Conservation (phyloP, 2,329 filamentous ascomycete genomes). For the Paecilomyces formosus region DNA sequence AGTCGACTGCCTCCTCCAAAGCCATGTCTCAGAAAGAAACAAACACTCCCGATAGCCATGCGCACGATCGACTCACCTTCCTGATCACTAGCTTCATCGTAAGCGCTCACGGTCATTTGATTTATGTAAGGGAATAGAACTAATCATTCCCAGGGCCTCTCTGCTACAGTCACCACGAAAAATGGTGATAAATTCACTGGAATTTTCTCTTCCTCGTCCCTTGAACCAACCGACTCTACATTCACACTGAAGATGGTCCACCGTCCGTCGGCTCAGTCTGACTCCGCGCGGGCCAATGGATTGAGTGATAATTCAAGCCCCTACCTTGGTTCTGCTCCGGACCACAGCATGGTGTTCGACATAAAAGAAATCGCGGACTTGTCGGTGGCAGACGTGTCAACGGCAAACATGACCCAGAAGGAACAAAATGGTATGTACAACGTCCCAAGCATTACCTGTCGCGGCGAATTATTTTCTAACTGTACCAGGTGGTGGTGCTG, state of each 20-base stretch:
- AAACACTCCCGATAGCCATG: slow-evolving; percentile 49
- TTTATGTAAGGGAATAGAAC: slow-evolving; percentile 5
- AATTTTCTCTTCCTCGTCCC: slow-evolving; percentile 50
- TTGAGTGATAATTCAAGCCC: slow-evolving; percentile 29
- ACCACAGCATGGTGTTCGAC: slow-evolving; percentile 53
- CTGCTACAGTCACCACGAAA: slow-evolving; percentile 49
- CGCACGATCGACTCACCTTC: slow-evolving; percentile 54
- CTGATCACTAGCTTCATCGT: slow-evolving; percentile 54
- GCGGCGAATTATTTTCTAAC: background rate
- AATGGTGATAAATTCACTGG: slow-evolving; percentile 56
- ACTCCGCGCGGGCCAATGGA: slow-evolving; percentile 33
- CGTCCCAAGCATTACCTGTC: background rate
- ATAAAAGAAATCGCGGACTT: slow-evolving; percentile 54
- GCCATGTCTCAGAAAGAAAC: slow-evolving; percentile 39
- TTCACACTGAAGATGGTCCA: slow-evolving; percentile 62
- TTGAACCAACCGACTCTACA: slow-evolving; percentile 45
- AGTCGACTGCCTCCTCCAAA: slow-evolving; percentile 31
- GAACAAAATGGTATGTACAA: slow-evolving; percentile 43
- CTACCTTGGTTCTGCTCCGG: slow-evolving; percentile 36
- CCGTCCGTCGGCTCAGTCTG: slow-evolving; percentile 33
- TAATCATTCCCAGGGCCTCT: slow-evolving; percentile 43
- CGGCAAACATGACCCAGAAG: slow-evolving; percentile 44
- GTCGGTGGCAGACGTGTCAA: slow-evolving; percentile 45
- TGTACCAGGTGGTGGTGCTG: slow-evolving; percentile 53
- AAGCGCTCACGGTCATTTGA: slow-evolving; percentile 21